Percentiles rank a stretch among this genome's conserved stretches.
These are phyloP conservation scores for Mycena citricolor DNA, from an alignment of 1,284 basidiomycete genomes.

Conservation along the genomic window DNA sequence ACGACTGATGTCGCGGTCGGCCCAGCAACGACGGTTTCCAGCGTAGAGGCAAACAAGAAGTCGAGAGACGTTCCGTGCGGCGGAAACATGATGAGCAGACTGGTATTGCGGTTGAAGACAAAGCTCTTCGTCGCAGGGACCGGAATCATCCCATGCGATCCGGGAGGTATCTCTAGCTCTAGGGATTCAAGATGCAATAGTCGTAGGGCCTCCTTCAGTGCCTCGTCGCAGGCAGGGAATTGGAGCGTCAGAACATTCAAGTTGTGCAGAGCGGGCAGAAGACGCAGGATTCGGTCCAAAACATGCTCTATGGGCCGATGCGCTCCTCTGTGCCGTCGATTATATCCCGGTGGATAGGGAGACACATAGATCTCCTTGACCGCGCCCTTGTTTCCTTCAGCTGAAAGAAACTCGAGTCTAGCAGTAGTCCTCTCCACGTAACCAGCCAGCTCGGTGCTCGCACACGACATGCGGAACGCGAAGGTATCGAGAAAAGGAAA, in stretches of 20 bases:
- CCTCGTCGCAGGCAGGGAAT: slow-evolving; percentile 4
- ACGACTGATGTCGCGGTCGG: slow-evolving; percentile 8
- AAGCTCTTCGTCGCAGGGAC: slow-evolving; percentile 11
- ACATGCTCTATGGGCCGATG: slow-evolving; percentile 8
- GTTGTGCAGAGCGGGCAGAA: slow-evolving; percentile 8
- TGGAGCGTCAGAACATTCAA: slow-evolving; percentile 8
- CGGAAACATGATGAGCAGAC: slow-evolving; percentile 5
- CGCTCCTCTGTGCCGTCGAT: slow-evolving; percentile 12
- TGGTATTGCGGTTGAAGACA: slow-evolving; percentile 10
- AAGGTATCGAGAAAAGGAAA: slow-evolving; percentile 19
- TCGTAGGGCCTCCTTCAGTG: not conserved
- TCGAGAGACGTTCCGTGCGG: not conserved
- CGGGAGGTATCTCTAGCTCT: slow-evolving; percentile 13
- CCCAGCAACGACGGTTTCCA: slow-evolving; percentile 11
- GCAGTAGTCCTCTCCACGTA: slow-evolving; percentile 4
- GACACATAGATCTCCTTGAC: slow-evolving; percentile 7
- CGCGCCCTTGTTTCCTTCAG: not conserved
- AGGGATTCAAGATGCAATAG: slow-evolving; percentile 3
- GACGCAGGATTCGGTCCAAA: not conserved
- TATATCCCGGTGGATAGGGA: slow-evolving; percentile 16
- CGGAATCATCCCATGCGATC: slow-evolving; percentile 2
- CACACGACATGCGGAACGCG: slow-evolving; percentile 3
- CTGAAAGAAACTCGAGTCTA: slow-evolving; percentile 4
- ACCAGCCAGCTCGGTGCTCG: not conserved
- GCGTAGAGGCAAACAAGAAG: slow-evolving; percentile 6